phyloP scores from a whole-genome alignment of 208 protist species.

The Crithidia acanthocephali region DNA sequence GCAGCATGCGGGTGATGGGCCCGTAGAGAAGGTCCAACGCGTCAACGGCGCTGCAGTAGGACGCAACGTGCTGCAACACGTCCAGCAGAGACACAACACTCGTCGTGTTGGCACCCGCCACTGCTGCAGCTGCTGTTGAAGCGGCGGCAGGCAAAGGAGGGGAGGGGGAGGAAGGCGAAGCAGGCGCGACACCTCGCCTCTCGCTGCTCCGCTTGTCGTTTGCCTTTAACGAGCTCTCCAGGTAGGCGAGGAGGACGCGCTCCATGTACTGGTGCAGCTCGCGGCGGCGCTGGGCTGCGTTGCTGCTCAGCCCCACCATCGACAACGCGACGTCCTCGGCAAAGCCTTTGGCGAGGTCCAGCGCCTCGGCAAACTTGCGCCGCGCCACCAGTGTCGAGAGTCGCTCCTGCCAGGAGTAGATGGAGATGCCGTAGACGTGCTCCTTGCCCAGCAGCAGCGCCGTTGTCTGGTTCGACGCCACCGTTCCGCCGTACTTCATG shows the following conservation, averaged over 20 bases:
- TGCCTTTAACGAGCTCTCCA: conserved; percentile 12
- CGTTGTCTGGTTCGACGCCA: conserved; percentile 35
- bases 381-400: conserved; percentile 56
- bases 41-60: conserved; percentile 55
- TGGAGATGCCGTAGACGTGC: conserved; percentile 41
- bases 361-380: conserved; percentile 48
- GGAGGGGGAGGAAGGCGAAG: not conserved
- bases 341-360: conserved; percentile 69
- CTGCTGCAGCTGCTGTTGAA: too few relatives aligned
- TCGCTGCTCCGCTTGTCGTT: not conserved
- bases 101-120: too few relatives aligned
- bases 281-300: conserved; percentile 36
- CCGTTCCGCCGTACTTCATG: conserved; percentile 40
- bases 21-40: conserved; percentile 67
- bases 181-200: not conserved
- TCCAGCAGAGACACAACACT: conserved; percentile 1
- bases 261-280: conserved; percentile 58
- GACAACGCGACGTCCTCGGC: conserved; percentile 67
- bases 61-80: conserved; percentile 31
- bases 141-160: not conserved
- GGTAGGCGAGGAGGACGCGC: conserved; percentile 45
- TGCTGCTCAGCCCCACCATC: conserved; percentile 51
- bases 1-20: conserved; percentile 37
- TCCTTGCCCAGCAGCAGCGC: conserved; percentile 48
- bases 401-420: conserved; percentile 74